phyloP scores from a whole-genome alignment of 345 rosid genomes.

The Gossypium sturtianum region DNA sequence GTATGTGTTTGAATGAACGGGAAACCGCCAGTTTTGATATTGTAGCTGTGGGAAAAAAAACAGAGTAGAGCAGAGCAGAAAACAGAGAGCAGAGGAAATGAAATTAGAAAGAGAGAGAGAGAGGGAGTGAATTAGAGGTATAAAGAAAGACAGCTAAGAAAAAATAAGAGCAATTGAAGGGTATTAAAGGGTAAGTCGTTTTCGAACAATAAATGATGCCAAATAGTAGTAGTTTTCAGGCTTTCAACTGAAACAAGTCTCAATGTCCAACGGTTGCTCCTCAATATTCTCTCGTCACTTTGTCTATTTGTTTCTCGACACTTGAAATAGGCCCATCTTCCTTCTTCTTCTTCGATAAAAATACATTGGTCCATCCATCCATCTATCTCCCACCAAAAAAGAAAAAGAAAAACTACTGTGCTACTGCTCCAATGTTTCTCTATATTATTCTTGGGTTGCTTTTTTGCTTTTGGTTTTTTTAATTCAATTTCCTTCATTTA shows the following conservation, averaged over 20 bases:
- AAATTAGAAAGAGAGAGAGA: not conserved
- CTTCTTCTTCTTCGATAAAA: conserved; percentile 9
- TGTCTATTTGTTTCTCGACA: conserved; percentile 41
- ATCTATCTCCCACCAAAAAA: not conserved
- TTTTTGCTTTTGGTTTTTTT: not conserved
- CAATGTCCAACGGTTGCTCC: not conserved
- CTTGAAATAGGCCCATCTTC: conserved; percentile 34
- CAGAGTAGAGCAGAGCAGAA: not conserved
- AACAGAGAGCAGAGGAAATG: conserved; percentile 1
- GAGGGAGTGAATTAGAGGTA: not conserved
- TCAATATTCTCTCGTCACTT: conserved; percentile 27
- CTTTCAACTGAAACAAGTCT: conserved; percentile 10
- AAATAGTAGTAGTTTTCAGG: conserved; percentile 15
- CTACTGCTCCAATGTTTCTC: not conserved
- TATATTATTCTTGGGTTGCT: not conserved
- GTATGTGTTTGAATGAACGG: not conserved
- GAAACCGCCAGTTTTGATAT: not conserved
- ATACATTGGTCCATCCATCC: conserved; percentile 8
- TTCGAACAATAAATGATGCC: conserved; percentile 37
- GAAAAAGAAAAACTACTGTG: not conserved
- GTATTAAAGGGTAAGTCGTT: conserved; percentile 39
- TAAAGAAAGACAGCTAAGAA: conserved; percentile 25
- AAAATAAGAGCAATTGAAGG: conserved; percentile 3
- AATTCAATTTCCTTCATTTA: not conserved
- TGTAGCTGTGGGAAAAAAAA: not conserved